Conservation (phyloP, 2,329 filamentous ascomycete genomes). For the Paecilomyces dactylethromorphus region DNA sequence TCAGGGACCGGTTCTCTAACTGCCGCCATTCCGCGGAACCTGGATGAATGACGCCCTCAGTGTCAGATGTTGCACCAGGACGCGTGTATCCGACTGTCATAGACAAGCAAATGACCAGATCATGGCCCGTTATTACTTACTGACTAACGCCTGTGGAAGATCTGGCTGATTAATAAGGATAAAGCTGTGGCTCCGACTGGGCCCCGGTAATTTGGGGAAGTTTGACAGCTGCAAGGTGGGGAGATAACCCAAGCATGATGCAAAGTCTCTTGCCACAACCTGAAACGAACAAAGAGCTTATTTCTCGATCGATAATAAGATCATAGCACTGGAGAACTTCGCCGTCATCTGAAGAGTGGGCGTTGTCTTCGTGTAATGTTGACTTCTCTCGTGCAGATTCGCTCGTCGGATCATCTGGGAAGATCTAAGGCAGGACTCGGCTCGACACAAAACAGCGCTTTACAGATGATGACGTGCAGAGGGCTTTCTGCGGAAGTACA, state of each 20-base stretch:
- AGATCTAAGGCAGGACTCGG: background rate
- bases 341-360: background rate
- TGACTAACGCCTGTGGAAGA: background rate
- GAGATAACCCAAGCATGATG: background rate
- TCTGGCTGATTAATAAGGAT: background rate
- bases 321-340: background rate
- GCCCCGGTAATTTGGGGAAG: background rate
- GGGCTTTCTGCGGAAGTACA: background rate
- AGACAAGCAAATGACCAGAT: background rate
- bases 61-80: background rate
- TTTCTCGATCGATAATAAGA: background rate
- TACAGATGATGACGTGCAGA: background rate
- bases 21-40: background rate
- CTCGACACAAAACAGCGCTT: background rate
- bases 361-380: background rate
- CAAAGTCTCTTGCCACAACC: background rate
- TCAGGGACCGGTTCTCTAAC: background rate
- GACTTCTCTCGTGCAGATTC: background rate
- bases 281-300: background rate
- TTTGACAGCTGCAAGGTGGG: background rate
- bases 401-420: background rate
- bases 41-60: background rate
- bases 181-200: background rate
- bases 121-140: background rate
- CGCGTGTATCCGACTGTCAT: background rate